Evolutionary conservation across 2,329 filamentous ascomycete species (phyloP).

Genomic region (Phoma sp.): DNA sequence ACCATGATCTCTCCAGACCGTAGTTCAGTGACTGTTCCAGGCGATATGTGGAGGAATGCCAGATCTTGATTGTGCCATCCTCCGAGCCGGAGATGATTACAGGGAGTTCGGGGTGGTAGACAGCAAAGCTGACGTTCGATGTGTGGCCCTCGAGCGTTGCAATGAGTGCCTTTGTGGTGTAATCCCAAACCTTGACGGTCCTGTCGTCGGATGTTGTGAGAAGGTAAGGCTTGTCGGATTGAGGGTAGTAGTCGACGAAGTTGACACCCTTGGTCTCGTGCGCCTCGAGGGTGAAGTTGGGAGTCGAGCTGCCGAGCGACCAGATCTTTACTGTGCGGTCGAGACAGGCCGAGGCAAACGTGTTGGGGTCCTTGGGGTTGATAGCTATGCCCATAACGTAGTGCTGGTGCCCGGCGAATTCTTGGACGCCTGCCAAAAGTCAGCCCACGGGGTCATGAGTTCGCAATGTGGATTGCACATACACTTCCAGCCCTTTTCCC

Average conservation of each 20-base stretch:
- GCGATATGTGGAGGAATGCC: slow-evolving; percentile 97
- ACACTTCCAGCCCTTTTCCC: slow-evolving; percentile 98
- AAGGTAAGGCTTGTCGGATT: slow-evolving; percentile 78
- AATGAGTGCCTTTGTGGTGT: slow-evolving; percentile 96
- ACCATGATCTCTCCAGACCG: slow-evolving; percentile 95
- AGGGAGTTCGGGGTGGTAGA: slow-evolving; percentile 95
- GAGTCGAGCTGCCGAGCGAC: slow-evolving; percentile 90
- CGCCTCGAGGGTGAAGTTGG: slow-evolving; percentile 96
- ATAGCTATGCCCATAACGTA: slow-evolving; percentile 97
- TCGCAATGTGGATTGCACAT: slow-evolving; percentile 11
- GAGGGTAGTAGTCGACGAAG: slow-evolving; percentile 86
- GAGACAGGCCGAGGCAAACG: slow-evolving; percentile 89
- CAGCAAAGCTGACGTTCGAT: slow-evolving; percentile 97
- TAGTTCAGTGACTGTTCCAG: slow-evolving; percentile 97
- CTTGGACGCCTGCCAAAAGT: slow-evolving; percentile 66
- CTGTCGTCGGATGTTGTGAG: slow-evolving; percentile 96
- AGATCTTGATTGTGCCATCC: slow-evolving; percentile 96
- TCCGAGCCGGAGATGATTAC: slow-evolving; percentile 98
- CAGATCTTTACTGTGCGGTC: slow-evolving; percentile 98
- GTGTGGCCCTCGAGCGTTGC: slow-evolving; percentile 96
- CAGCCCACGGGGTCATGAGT: slow-evolving; percentile 17
- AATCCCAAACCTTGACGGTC: slow-evolving; percentile 98
- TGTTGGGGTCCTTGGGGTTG: slow-evolving; percentile 86
- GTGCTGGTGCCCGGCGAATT: slow-evolving; percentile 95
- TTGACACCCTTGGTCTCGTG: slow-evolving; percentile 98